Conservation (phyloP, 768 basidiomycete genomes). For the Arthromyces matolae region DNA sequence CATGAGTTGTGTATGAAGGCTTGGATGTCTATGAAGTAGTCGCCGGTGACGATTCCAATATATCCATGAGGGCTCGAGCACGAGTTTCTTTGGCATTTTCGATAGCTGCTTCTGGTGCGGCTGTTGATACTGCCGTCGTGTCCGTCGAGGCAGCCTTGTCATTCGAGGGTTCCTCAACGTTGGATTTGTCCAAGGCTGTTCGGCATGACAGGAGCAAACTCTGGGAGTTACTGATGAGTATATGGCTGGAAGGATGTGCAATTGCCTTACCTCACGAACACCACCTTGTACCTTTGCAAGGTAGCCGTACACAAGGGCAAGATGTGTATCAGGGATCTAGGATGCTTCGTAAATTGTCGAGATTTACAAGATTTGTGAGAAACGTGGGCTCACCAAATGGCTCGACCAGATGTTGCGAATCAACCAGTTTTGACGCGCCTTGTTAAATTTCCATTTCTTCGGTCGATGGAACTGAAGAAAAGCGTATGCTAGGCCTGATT, state of each 20-base stretch:
- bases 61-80: constrained; percentile 5
- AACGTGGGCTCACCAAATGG: constrained; percentile 32
- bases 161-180: neutral
- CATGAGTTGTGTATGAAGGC: too few relatives aligned
- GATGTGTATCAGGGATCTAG: constrained; percentile 53
- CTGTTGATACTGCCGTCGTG: neutral
- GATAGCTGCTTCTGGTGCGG: neutral
- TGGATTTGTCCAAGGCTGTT: constrained; percentile 5
- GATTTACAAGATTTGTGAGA: neutral
- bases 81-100: constrained; percentile 6
- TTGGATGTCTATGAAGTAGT: too few relatives aligned
- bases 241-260: neutral
- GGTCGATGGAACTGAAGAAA: constrained; percentile 48
- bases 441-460: constrained; percentile 67
- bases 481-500: constrained; percentile 47
- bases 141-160: neutral
- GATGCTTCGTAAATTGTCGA: neutral
- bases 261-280: constrained; percentile 34
- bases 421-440: constrained; percentile 73
- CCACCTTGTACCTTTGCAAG: constrained; percentile 48
- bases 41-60: constrained; percentile 1
- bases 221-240: constrained; percentile 8
- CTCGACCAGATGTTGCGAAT: constrained; percentile 61
- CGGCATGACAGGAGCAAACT: constrained; percentile 15
- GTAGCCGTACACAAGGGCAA: constrained; percentile 43